Percentiles rank a stretch among this genome's conserved stretches.
These are phyloP conservation scores for Aureobasidium melanogenum DNA, from an alignment of 2,329 filamentous ascomycete genomes.

Conservation along the genomic window DNA sequence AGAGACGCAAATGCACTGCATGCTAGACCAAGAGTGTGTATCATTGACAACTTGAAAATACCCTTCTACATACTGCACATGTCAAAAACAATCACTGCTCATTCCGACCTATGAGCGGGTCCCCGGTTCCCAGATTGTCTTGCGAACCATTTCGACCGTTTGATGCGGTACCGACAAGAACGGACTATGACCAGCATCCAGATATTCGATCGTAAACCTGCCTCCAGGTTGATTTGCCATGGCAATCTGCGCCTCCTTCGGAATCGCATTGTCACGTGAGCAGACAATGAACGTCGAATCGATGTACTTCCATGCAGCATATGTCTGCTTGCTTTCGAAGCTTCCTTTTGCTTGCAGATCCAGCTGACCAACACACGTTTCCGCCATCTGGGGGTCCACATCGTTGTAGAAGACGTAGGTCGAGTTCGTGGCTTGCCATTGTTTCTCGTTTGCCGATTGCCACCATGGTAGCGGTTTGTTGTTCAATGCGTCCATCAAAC, in stretches of 20 bases:
- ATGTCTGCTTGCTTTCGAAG: slow-evolving; percentile 18
- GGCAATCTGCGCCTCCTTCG: slow-evolving; percentile 26
- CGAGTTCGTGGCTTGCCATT: slow-evolving; percentile 5
- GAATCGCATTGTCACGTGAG: slow-evolving; percentile 31
- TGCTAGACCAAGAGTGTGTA: no score
- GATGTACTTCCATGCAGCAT: slow-evolving; percentile 32
- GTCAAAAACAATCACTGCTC: not conserved
- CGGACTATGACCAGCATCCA: slow-evolving; percentile 21
- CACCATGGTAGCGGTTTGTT: slow-evolving; percentile 12
- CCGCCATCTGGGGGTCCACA: slow-evolving; percentile 19
- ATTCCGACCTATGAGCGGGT: not conserved
- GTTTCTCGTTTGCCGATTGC: not conserved
- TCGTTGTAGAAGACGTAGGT: slow-evolving; percentile 30
- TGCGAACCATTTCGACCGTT: slow-evolving; percentile 15
- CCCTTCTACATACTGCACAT: not conserved
- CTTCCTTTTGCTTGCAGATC: slow-evolving; percentile 23
- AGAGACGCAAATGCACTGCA: not conserved
- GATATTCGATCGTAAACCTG: slow-evolving; percentile 16
- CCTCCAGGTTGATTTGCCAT: slow-evolving; percentile 24
- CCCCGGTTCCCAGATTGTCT: slow-evolving; percentile 12
- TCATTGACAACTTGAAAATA: not conserved
- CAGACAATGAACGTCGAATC: slow-evolving; percentile 35
- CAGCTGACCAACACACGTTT: slow-evolving; percentile 16
- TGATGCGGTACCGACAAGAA: slow-evolving; percentile 20
- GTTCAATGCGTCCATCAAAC: slow-evolving; percentile 16